Base-by-base conservation (phyloP, 2,329 filamentous ascomycete species). In the Lasiodiplodia gonubiensis region DNA sequence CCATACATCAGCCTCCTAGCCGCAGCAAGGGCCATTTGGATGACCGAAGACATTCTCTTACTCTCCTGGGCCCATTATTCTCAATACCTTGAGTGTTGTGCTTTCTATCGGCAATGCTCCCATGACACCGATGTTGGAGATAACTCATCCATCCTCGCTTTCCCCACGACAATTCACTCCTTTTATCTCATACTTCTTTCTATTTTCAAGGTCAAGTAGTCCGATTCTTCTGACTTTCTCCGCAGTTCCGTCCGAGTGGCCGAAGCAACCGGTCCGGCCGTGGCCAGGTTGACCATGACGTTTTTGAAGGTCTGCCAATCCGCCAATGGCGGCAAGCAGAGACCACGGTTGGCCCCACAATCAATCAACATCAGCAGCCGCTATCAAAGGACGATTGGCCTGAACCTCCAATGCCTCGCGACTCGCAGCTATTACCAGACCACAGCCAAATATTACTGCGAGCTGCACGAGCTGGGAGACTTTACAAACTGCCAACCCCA, bases 401-500 rank as follows among this genome's bases (percentile, higher is more conserved):
- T 57, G 94, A 97, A 75, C 85, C 93, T 21, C 89, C 92, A 53
- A 94, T 97, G 92, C 94, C 94, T 48, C 91, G 92, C 73, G 94
- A 97, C 76, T 92, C 88, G 35, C 86, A 91, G 68, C 84, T 97
- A 37, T 83, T 97, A 11, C 87, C 92, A 0, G 86, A 90, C 1
- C 91, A 93, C 76, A 94, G 90, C 64, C 92, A 95, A 74, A 92
- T 94, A 70, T 85, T 97, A 5, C 84, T 97, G 16, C 89, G 92
- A 67, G 91, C 92, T 46, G 92, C 93, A 57, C 88, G 94, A 68
- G 92, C 92, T 23, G 92, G 92, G 6, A 86, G 86, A 65, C 83
- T 92, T 14, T 93, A 91, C 73, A 94, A 96, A 77, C 87, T 90
- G 18, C 88, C 89, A 37, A 84, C 86, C 14, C 86, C 89, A 0